These are phyloP conservation scores for Chaetomiaceae sp. DNA, from an alignment of 2,329 filamentous ascomycete species.

Conservation along the genomic window DNA sequence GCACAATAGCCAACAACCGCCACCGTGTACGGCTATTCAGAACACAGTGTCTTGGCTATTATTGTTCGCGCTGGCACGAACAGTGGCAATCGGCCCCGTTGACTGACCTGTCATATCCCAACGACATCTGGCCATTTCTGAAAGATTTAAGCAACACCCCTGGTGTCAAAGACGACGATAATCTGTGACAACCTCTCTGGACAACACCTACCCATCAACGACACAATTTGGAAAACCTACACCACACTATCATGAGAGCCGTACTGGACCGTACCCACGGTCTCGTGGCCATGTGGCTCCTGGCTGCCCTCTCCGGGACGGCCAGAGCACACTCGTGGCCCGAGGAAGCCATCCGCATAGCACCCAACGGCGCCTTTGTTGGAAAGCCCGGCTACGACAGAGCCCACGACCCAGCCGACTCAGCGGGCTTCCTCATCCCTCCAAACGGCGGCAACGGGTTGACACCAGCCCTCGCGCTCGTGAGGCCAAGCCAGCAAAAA, in stretches of 20 bases:
- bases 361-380: conserved; percentile 67
- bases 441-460: conserved; percentile 48
- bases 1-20: background rate
- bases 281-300: conserved; percentile 16
- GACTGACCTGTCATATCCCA: background rate
- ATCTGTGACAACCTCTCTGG: background rate
- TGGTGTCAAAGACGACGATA: background rate
- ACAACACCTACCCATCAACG: background rate
- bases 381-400: conserved; percentile 71
- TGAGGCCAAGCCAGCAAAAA: conserved; percentile 58
- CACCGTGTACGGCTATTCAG: background rate
- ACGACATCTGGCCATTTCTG: background rate
- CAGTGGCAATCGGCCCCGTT: conserved; percentile 2
- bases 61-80: conserved; percentile 10
- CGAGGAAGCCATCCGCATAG: conserved; percentile 68
- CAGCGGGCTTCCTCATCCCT: conserved; percentile 37
- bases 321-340: conserved; percentile 72
- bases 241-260: conserved; percentile 7
- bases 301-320: conserved; percentile 33
- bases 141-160: background rate
- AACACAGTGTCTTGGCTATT: background rate
- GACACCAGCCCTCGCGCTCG: conserved; percentile 52
- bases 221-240: background rate
- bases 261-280: conserved; percentile 1
- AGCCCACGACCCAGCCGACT: conserved; percentile 52